phyloP scores from a whole-genome alignment of 352 stramenopile genomes.

The Phytopythium litorale region DNA sequence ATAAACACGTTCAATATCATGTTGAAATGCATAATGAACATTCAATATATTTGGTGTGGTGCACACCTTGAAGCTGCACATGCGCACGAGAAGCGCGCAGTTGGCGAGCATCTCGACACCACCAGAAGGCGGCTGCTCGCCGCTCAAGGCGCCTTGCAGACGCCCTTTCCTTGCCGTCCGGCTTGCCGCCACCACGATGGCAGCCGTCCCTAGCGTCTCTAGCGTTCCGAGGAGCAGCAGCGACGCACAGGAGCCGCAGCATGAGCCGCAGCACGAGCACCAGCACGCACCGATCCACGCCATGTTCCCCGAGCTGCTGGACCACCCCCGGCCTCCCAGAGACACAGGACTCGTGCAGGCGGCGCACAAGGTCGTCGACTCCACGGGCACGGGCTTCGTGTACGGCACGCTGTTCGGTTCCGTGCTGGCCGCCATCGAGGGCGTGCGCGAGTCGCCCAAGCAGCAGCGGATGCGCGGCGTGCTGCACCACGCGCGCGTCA shows the following conservation, averaged over 20 bases:
- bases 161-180: too few species aligned
- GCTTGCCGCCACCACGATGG: background rate
- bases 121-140: too few species aligned
- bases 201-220: too few species aligned
- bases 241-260: background rate
- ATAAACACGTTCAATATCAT: too few species aligned
- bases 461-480: constrained; percentile 24
- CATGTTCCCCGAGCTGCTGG: background rate
- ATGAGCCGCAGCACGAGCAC: background rate
- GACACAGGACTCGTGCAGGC: background rate
- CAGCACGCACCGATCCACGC: background rate
- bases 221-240: background rate
- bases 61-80: too few species aligned
- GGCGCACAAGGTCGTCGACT: constrained; percentile 14
- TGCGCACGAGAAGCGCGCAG: too few species aligned
- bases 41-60: too few species aligned
- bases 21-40: too few species aligned
- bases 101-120: too few species aligned
- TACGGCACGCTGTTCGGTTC: constrained; percentile 41
- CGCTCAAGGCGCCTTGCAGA: too few species aligned
- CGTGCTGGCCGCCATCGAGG: constrained; percentile 23
- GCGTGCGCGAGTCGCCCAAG: constrained; percentile 24
- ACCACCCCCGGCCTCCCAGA: background rate
- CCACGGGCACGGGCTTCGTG: constrained; percentile 30
- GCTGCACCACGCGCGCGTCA: constrained; percentile 27